Percentiles rank a stretch among this genome's conserved stretches.
phyloP scores from a whole-genome alignment of 805 yeast species.

The Teunomyces kruisii region DNA sequence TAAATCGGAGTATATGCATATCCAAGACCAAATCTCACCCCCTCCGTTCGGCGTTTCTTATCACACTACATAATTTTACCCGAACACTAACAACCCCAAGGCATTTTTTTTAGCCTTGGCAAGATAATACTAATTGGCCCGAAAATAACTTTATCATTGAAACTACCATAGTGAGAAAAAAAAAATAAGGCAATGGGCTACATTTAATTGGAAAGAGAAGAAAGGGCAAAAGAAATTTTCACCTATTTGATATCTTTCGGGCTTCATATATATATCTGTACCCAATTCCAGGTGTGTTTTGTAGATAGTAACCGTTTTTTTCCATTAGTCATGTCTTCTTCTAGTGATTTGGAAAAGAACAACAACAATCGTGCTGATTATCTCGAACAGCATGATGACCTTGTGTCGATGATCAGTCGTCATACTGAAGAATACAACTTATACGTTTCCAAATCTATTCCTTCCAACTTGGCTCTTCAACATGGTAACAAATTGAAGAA shows the following conservation, averaged over 20 bases:
- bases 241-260: background rate
- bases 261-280: background rate
- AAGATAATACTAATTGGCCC: conserved; percentile 2
- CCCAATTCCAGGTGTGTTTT: background rate
- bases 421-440: conserved; percentile 51
- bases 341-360: conserved; percentile 16
- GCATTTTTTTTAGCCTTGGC: conserved; percentile 1
- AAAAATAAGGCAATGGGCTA: background rate
- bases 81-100: background rate
- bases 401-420: conserved; percentile 34
- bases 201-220: background rate
- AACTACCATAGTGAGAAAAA: background rate
- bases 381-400: conserved; percentile 11
- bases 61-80: background rate
- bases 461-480: conserved; percentile 31
- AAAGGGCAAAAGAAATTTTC: background rate
- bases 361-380: conserved; percentile 5
- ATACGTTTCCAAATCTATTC: conserved; percentile 46
- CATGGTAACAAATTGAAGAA: conserved; percentile 21
- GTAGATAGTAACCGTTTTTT: background rate
- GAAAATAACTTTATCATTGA: background rate
- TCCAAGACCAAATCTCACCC: background rate
- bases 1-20: too few species aligned
- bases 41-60: conserved; percentile 1
- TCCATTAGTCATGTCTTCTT: conserved; percentile 1